Conservation (phyloP, 2,329 filamentous ascomycete species). For the Phialophora chinensis region DNA sequence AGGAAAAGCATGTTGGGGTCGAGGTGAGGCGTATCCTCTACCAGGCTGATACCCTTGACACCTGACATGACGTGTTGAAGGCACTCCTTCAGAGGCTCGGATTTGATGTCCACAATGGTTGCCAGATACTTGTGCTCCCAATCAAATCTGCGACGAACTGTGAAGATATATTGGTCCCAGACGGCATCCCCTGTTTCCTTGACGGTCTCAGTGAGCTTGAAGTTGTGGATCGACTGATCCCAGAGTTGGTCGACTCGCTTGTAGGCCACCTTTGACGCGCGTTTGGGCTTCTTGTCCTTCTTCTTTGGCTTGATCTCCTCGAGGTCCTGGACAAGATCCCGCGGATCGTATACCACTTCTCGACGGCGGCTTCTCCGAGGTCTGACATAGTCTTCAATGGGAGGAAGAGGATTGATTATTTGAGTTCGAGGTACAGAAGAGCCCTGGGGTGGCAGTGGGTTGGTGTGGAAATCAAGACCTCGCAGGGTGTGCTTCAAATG, state of each 20-base stretch:
- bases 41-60: constrained; percentile 77
- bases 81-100: constrained; percentile 74
- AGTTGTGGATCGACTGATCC: constrained; percentile 66
- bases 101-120: constrained; percentile 82
- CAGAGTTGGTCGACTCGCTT: constrained; percentile 70
- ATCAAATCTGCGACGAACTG: constrained; percentile 80
- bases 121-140: constrained; percentile 81
- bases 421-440: constrained; percentile 9
- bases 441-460: constrained; percentile 4
- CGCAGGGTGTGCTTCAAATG: constrained; percentile 19
- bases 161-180: constrained; percentile 82
- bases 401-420: constrained; percentile 6
- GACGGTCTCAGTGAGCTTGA: constrained; percentile 70
- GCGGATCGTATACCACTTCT: constrained; percentile 10
- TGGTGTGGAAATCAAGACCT: constrained; percentile 18
- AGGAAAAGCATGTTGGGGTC: constrained; percentile 75
- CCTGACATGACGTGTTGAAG: constrained; percentile 74
- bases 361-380: constrained; percentile 6
- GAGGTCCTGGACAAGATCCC: constrained; percentile 19
- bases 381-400: constrained; percentile 2
- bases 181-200: constrained; percentile 67
- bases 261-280: constrained; percentile 65
- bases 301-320: constrained; percentile 43
- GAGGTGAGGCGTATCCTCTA: constrained; percentile 77
- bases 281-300: constrained; percentile 43